Percentiles rank a stretch among this genome's conserved stretches.
phyloP scores from a whole-genome alignment of 2,329 filamentous ascomycete species.

The Microsporum ferrugineum region DNA sequence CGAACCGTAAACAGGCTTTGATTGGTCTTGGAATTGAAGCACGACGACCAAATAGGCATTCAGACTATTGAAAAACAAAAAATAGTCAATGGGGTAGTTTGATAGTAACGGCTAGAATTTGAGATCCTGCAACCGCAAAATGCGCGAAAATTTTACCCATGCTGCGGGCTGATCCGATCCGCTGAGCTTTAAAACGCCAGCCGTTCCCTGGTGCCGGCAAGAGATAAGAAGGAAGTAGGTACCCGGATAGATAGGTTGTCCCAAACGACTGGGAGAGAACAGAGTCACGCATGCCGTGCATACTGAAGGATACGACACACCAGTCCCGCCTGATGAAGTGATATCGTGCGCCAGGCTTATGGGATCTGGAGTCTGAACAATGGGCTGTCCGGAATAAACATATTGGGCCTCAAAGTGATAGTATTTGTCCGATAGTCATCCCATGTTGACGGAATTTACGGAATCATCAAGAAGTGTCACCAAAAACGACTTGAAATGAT shows the following conservation, averaged over 20 bases:
- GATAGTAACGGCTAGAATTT: background rate
- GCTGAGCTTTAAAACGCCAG: background rate
- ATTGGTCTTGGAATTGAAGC: background rate
- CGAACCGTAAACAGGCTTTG: background rate
- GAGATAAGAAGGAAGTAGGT: background rate
- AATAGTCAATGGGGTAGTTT: background rate
- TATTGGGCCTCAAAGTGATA: background rate
- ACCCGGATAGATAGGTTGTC: background rate
- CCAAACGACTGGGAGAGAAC: background rate
- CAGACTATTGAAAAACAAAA: background rate
- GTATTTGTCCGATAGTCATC: background rate
- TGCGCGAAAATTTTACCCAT: background rate
- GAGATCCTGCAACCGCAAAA: background rate
- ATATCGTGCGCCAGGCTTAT: background rate
- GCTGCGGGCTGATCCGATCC: background rate
- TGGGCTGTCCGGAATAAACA: background rate
- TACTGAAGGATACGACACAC: background rate
- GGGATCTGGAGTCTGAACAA: background rate
- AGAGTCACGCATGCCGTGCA: background rate
- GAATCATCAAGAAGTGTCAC: slow-evolving; percentile 1
- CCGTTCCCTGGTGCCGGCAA: background rate
- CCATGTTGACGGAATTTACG: background rate
- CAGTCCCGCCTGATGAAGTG: background rate
- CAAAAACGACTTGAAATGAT: background rate
- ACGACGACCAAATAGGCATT: slow-evolving; percentile 4